Evolutionary conservation across 2,329 filamentous ascomycete genomes (phyloP).

Genomic region (Tolypocladium paradoxum): DNA sequence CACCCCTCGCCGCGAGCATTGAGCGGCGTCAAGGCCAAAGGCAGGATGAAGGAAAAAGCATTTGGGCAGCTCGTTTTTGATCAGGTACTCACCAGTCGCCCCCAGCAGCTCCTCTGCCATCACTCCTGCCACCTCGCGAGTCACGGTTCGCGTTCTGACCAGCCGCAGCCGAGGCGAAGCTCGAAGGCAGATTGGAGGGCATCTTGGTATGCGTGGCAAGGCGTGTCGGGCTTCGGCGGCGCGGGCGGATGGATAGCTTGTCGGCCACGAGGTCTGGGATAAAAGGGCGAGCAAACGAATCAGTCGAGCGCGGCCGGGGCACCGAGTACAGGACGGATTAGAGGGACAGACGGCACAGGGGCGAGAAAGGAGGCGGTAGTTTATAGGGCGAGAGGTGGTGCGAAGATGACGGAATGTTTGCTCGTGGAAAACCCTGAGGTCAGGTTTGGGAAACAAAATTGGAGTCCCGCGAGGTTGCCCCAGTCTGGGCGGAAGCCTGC

Average conservation of each 20-base stretch:
- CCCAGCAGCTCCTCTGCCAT: conserved; percentile 43
- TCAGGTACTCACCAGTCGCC: conserved; percentile 65
- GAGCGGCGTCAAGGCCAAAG: conserved; percentile 6
- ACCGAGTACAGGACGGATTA: not conserved
- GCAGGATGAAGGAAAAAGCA: not conserved
- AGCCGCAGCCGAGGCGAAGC: conserved; percentile 74
- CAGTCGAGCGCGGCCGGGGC: not conserved
- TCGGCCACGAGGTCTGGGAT: not conserved
- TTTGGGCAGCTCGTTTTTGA: too few relatives aligned
- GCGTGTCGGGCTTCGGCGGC: not conserved
- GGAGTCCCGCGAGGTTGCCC: conserved; percentile 12
- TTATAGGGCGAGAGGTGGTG: conserved; percentile 7
- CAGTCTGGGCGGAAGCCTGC: conserved; percentile 3
- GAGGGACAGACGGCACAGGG: conserved; percentile 3
- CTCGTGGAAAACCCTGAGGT: conserved; percentile 21
- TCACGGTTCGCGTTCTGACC: conserved; percentile 58
- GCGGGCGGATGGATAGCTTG: not conserved
- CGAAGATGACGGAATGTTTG: conserved; percentile 7
- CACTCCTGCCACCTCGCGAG: conserved; percentile 46
- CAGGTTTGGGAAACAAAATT: conserved; percentile 22
- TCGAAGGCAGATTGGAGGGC: conserved; percentile 69
- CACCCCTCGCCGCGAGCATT: not conserved
- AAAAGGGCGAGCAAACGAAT: not conserved
- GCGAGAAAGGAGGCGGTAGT: conserved; percentile 1
- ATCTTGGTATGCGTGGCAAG: conserved; percentile 25